Evolutionary conservation across 129 eudicot species (phyloP).

Genomic region (Calendula officinalis): DNA sequence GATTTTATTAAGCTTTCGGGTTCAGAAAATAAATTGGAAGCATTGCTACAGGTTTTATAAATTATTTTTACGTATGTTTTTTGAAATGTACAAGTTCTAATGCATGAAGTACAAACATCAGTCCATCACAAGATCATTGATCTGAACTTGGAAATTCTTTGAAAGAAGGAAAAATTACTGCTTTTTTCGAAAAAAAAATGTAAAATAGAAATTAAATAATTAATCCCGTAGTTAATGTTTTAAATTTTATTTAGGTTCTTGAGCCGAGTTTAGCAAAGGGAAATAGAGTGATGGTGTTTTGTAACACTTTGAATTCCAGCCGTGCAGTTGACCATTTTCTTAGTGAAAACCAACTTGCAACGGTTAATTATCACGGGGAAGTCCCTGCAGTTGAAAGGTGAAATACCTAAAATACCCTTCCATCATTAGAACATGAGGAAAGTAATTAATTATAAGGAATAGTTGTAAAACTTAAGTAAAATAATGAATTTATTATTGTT

Average conservation of each 20-base stretch:
- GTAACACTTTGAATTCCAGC: conserved; percentile 87
- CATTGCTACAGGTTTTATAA: conserved; percentile 65
- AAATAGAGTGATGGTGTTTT: conserved; percentile 90
- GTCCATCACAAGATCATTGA: too few species aligned
- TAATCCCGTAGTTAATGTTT: conserved; percentile 1
- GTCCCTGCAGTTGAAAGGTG: conserved; percentile 96
- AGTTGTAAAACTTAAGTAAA: too few species aligned
- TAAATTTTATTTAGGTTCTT: conserved; percentile 54
- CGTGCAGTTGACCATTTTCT: conserved; percentile 97
- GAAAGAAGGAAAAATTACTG: too few species aligned
- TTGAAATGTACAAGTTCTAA: background rate
- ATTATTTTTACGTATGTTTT: too few species aligned
- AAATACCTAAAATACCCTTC: conserved; percentile 23
- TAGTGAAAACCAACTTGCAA: conserved; percentile 70
- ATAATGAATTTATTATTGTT: too few species aligned
- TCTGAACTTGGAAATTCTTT: too few species aligned
- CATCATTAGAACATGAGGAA: background rate
- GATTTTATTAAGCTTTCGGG: conserved; percentile 91
- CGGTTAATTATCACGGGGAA: conserved; percentile 98
- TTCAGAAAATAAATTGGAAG: conserved; percentile 93
- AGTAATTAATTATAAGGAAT: too few species aligned
- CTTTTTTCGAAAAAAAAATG: too few species aligned
- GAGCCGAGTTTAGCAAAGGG: conserved; percentile 98
- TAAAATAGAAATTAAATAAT: background rate
- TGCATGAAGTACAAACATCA: background rate